phyloP scores from a whole-genome alignment of 2,329 filamentous ascomycete species.

The Calonectria pseudoreteaudii region DNA sequence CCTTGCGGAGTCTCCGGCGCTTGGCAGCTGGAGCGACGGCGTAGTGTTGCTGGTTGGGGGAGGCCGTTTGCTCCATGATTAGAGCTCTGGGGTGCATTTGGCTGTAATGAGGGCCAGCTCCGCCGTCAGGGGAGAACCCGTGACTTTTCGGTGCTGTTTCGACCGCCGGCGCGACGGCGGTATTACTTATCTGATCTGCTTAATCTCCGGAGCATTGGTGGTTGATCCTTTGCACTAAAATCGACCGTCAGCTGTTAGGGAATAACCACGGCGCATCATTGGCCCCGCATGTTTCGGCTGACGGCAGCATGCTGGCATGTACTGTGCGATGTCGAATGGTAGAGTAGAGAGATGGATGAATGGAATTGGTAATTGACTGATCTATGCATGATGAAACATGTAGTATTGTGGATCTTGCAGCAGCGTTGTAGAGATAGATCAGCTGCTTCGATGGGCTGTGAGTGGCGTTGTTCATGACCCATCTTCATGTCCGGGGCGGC shows the following conservation, averaged over 20 bases:
- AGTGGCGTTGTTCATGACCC: too few species aligned
- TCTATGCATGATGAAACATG: too few species aligned
- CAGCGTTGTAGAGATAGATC: background rate
- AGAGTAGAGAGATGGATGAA: background rate
- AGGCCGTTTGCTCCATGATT: conserved; percentile 23
- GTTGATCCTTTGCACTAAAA: background rate
- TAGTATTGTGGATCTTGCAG: background rate
- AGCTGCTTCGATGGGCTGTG: background rate
- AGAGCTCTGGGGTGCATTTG: background rate
- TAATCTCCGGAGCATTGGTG: conserved; percentile 15
- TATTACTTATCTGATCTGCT: conserved; percentile 3
- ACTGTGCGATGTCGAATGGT: too few species aligned
- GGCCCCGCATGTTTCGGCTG: background rate
- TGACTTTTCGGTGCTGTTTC: conserved; percentile 2
- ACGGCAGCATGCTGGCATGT: background rate
- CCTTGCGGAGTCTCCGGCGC: conserved; percentile 58
- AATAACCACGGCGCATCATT: background rate
- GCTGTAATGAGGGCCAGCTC: background rate
- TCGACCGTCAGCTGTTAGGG: background rate
- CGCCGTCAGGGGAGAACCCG: background rate
- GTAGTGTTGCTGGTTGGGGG: background rate
- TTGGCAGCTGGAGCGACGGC: conserved; percentile 30
- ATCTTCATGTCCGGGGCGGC: background rate
- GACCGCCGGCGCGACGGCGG: conserved; percentile 34
- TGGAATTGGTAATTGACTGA: background rate